Base-by-base conservation (phyloP, 2,329 filamentous ascomycete genomes). In the Cladosporium cucumerinum region DNA sequence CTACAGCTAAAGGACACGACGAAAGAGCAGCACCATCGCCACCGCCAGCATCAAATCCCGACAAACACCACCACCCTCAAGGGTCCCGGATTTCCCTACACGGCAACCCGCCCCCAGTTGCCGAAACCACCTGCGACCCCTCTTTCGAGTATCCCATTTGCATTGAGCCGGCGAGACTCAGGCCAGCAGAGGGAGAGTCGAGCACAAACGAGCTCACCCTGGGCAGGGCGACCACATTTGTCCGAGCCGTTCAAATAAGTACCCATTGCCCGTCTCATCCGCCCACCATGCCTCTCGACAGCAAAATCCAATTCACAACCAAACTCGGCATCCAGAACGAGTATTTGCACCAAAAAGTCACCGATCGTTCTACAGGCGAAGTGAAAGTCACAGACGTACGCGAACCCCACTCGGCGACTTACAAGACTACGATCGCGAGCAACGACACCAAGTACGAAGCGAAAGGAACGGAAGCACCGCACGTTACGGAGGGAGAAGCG, bases 271-370 rank as follows among this genome's bases (percentile, higher is more conserved):
- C 14, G 30, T 39, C 59, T 26, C 39, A 4, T 21, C 28, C 54
- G 54, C 62, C 55, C 54, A 26, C 30, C 46, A 61, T 52, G 57
- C 39, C 57, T 28, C 48, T 46, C 32, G 25, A 49, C 46, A 59
- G 61, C 30, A 73, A 75, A 65, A 71, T 73, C 60, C 60, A 79
- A 62, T 74, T 79, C 67, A 75, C 74, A 0, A 75, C 79, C 14
- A 78, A 77, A 61, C 70, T 80, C 66, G 73, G 77, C 64, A 78
- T 77, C 23, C 73, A 79, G 69, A 71, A 75, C 26, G 74, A 78
- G 34, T 74, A 78, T 67, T 70, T 79, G 21, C 74, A 75, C 69
- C 73, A 77, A 51, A 75, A 75, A 65, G 71, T 78, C 63, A 69
- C 74, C 49, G 69, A 78, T 66, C 74, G 77, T 48, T 76, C 71